These are phyloP conservation scores for Anastatica hierochuntica DNA, from an alignment of 345 rosid genomes.

Conservation along the genomic window DNA sequence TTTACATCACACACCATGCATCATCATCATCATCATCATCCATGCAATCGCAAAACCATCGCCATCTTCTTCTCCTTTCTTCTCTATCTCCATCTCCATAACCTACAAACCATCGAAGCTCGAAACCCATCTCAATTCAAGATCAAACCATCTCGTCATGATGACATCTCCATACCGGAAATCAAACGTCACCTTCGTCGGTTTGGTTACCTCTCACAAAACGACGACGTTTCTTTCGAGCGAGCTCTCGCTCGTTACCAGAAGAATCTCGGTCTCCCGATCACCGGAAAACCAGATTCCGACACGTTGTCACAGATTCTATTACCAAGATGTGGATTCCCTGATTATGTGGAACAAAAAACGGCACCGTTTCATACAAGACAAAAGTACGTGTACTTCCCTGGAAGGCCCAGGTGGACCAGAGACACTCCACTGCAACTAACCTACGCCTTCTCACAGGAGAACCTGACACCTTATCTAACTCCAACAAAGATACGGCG, in stretches of 20 bases:
- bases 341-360: conserved; percentile 22
- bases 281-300: conserved; percentile 49
- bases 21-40: conserved; percentile 19
- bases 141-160: conserved; percentile 2
- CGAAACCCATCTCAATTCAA: conserved; percentile 21
- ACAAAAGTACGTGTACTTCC: conserved; percentile 40
- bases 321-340: conserved; percentile 52
- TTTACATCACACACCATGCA: conserved; percentile 17
- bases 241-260: conserved; percentile 39
- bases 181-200: conserved; percentile 42
- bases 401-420: conserved; percentile 62
- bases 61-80: conserved; percentile 19
- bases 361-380: conserved; percentile 16
- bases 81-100: conserved; percentile 21
- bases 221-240: conserved; percentile 31
- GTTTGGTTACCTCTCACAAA: conserved; percentile 38
- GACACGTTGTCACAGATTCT: conserved; percentile 33
- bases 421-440: conserved; percentile 42
- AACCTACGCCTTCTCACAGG: conserved; percentile 58
- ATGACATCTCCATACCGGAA: conserved; percentile 26
- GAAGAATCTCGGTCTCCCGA: conserved; percentile 36
- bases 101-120: conserved; percentile 20
- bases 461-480: conserved; percentile 36
- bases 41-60: conserved; percentile 12
- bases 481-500: conserved; percentile 24